Conservation (phyloP, 495 filamentous ascomycete species). For the Terfezia claveryi region DNA sequence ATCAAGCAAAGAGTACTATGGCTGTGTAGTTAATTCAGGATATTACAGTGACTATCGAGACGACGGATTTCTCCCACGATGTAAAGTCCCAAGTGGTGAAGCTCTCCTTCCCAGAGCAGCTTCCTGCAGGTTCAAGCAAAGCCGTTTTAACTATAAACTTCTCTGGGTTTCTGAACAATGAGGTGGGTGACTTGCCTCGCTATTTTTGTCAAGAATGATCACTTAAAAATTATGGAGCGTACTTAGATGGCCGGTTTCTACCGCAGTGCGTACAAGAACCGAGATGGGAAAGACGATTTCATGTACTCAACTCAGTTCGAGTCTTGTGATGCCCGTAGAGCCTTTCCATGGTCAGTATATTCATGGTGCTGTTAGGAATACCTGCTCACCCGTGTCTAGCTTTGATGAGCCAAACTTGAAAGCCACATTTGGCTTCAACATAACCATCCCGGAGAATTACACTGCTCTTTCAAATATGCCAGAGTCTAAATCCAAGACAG, state of each 20-base stretch:
- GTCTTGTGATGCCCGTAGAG: slow-evolving; percentile 77
- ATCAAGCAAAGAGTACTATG: no score
- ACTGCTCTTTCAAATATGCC: slow-evolving; percentile 91
- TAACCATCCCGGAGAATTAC: slow-evolving; percentile 72
- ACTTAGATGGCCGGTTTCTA: slow-evolving; percentile 76
- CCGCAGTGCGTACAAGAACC: slow-evolving; percentile 77
- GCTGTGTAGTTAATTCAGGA: no score
- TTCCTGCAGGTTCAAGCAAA: slow-evolving; percentile 34
- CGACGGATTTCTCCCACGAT: slow-evolving; percentile 52
- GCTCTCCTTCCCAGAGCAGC: slow-evolving; percentile 43
- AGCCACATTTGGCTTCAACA: slow-evolving; percentile 77
- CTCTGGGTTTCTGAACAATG: slow-evolving; percentile 70
- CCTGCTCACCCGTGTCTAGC: slow-evolving; percentile 5
- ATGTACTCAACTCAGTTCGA: slow-evolving; percentile 98
- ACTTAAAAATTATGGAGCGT: not conserved
- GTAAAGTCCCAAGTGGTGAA: slow-evolving; percentile 56
- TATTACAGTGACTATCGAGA: slow-evolving; percentile 24
- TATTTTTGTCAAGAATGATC: not conserved
- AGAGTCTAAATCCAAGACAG: slow-evolving; percentile 35
- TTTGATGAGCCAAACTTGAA: slow-evolving; percentile 97
- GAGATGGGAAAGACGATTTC: slow-evolving; percentile 43
- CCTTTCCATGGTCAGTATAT: slow-evolving; percentile 49
- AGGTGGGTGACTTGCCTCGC: slow-evolving; percentile 10
- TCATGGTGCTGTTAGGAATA: not conserved
- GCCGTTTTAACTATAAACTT: slow-evolving; percentile 52